Evolutionary conservation across 148 eudicot genomes (phyloP).

Genomic region (Amaranthus palmeri): DNA sequence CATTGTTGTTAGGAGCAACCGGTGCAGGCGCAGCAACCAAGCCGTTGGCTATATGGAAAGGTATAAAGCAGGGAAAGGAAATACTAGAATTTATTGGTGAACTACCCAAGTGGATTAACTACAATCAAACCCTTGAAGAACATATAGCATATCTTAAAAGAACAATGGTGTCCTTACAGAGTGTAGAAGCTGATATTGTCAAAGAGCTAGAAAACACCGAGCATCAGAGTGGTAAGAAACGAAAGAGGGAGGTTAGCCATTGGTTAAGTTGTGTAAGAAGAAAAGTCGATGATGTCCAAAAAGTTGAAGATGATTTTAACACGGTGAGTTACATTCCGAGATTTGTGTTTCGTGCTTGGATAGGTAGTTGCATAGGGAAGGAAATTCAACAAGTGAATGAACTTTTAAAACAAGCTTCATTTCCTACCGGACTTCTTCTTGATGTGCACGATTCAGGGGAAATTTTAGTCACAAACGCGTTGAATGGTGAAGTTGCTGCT

Average conservation of each 20-base stretch:
- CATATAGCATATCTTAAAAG: background rate
- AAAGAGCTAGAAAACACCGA: constrained; percentile 18
- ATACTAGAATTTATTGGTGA: constrained; percentile 13
- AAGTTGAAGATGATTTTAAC: constrained; percentile 5
- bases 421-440: constrained; percentile 22
- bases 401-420: constrained; percentile 17
- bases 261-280: constrained; percentile 22
- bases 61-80: constrained; percentile 2
- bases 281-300: constrained; percentile 15
- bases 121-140: constrained; percentile 21
- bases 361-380: constrained; percentile 19
- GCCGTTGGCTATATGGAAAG: constrained; percentile 1
- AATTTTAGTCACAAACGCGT: constrained; percentile 6
- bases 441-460: constrained; percentile 16
- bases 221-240: constrained; percentile 17
- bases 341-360: constrained; percentile 20
- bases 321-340: constrained; percentile 5
- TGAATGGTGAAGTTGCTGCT: constrained; percentile 4
- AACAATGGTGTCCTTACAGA: constrained; percentile 11
- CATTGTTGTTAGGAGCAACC: background rate
- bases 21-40: background rate
- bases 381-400: constrained; percentile 7
- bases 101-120: constrained; percentile 17
- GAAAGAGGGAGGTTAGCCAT: constrained; percentile 27
- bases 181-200: constrained; percentile 12